Percentiles rank a stretch among this genome's conserved stretches.
These are phyloP conservation scores for Cucurbita maxima DNA, from an alignment of 306 rosid species.

Conservation along the genomic window DNA sequence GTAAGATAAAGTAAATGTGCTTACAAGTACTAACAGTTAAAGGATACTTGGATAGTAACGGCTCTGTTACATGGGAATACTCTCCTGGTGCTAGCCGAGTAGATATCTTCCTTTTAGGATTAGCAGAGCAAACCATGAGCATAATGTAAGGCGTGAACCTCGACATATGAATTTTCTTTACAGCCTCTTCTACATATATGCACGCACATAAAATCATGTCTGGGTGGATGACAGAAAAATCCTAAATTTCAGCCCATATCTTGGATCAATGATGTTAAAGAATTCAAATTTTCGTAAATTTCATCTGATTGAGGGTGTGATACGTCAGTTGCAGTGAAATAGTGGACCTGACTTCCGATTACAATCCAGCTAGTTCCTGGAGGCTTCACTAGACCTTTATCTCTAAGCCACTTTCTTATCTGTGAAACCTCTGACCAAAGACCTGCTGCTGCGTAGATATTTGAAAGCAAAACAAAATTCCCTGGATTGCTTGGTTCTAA, in stretches of 20 bases:
- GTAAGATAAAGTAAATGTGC: too few species aligned
- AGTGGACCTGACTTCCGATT: constrained; percentile 18
- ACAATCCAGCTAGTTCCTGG: constrained; percentile 34
- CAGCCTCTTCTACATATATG: neutral
- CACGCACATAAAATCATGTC: neutral
- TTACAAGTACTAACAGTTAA: too few species aligned
- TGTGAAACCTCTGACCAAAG: constrained; percentile 21
- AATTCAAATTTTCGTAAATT: constrained; percentile 22
- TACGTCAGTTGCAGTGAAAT: constrained; percentile 21
- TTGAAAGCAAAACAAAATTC: constrained; percentile 29
- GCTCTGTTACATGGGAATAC: too few species aligned
- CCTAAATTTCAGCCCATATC: constrained; percentile 13
- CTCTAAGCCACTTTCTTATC: constrained; percentile 22
- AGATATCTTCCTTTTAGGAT: neutral
- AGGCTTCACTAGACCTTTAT: constrained; percentile 22
- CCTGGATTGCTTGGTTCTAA: constrained; percentile 33
- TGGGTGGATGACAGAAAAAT: neutral
- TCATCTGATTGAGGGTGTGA: constrained; percentile 20
- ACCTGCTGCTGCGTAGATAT: constrained; percentile 31
- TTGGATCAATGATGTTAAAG: constrained; percentile 17
- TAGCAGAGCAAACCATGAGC: neutral
- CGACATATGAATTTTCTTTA: neutral
- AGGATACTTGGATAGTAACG: too few species aligned
- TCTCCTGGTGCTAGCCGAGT: too few species aligned
- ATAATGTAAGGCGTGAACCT: neutral